phyloP scores from a whole-genome alignment of 2,329 filamentous ascomycete genomes.

The Fusarium kyushuense region DNA sequence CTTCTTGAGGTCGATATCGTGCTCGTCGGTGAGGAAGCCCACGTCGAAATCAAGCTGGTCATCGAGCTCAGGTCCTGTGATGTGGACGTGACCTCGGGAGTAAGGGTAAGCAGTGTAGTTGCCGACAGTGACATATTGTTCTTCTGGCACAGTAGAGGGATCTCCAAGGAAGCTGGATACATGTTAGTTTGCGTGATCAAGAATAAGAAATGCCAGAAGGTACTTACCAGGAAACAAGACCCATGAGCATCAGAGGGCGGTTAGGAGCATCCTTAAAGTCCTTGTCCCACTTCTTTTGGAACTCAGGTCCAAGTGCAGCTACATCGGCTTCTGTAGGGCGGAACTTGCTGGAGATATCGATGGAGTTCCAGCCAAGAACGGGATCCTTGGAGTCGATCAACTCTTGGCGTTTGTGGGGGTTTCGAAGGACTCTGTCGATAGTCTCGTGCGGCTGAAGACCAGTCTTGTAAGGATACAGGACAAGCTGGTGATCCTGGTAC shows the following conservation, averaged over 20 bases:
- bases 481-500: constrained; percentile 68
- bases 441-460: constrained; percentile 51
- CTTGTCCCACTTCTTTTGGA: constrained; percentile 65
- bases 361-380: constrained; percentile 67
- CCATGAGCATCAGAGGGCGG: constrained; percentile 62
- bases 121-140: constrained; percentile 65
- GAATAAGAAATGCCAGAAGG: not conserved
- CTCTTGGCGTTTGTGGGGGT: constrained; percentile 59
- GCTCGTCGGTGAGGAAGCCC: constrained; percentile 66
- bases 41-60: constrained; percentile 67
- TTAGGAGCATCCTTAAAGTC: constrained; percentile 61
- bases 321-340: constrained; percentile 66
- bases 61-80: constrained; percentile 58
- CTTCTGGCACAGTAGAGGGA: constrained; percentile 51
- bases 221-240: constrained; percentile 46
- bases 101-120: constrained; percentile 61
- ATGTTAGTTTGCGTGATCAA: not conserved
- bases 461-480: constrained; percentile 63
- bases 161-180: constrained; percentile 56
- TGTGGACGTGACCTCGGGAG: constrained; percentile 72
- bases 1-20: constrained; percentile 72
- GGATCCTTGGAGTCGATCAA: constrained; percentile 61
- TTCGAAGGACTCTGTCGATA: constrained; percentile 64
- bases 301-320: constrained; percentile 63
- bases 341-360: constrained; percentile 68